Base-by-base conservation (phyloP, 2,329 filamentous ascomycete genomes). In the Aspergillus pseudonomiae region DNA sequence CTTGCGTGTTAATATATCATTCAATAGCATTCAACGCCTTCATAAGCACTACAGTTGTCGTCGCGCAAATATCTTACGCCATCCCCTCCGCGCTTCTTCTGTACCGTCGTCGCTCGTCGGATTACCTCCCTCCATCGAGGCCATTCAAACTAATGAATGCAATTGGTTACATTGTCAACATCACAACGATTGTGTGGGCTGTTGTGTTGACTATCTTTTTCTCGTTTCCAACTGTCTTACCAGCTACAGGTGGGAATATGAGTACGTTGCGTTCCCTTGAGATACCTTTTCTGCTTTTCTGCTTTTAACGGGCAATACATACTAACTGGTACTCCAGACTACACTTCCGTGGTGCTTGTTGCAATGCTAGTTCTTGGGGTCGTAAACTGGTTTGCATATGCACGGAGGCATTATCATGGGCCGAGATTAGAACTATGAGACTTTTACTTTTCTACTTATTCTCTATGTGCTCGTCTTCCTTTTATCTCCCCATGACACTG, bases 21-120 rank as follows among this genome's bases (percentile, higher is more conserved):
- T 45, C 16, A 11, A 26, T 6, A 70, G 68, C 68, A 14, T 71
- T 71, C 65, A 71, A 70, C 53, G 66, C 69, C 36, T 71, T 71
- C 60, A 71, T 71, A 32, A 62, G 63, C 48, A 67, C 68, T 16
- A 70, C 68, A 3, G 68, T 70, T 14, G 63, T 70, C 26, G 65
- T 70, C 41, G 69, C 68, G 3, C 69, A 71, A 32, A 66, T 71
- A 41, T 71, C 69, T 46, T 70, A 58, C 54, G 69, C 69, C 41
- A 59, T 70, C 46, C 68, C 69, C 6, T 63, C 69, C 6, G 11
- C 60, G 7, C 57, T 71, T 6, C 65, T 71, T 12, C 55, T 71
- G 48, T 28, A 39, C n/a, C 63, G 66, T 7, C 65, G 65, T 26
- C 60, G 65, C 11, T 34, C 50, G 12, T 19, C 58, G 0, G n/a